These are phyloP conservation scores for Trichosanthes truncata DNA, from an alignment of 306 rosid species.

Conservation along the genomic window DNA sequence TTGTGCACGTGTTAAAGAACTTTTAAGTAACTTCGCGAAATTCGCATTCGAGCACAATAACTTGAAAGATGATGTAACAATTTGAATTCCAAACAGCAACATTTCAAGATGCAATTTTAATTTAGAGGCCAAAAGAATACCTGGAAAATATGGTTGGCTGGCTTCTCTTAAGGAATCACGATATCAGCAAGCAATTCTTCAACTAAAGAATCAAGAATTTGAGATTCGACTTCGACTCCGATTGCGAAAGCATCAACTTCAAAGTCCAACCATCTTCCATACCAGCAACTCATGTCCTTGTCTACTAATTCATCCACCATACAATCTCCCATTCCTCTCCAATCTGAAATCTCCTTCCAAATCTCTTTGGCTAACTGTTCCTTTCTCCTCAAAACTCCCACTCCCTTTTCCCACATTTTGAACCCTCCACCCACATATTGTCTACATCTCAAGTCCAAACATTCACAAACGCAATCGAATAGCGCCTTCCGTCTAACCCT, in stretches of 20 bases:
- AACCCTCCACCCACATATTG: constrained; percentile 49
- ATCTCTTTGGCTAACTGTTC: constrained; percentile 60
- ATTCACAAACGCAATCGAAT: constrained; percentile 65
- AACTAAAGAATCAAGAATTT: constrained; percentile 55
- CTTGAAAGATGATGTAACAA: background rate
- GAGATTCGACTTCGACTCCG: constrained; percentile 61
- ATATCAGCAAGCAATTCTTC: constrained; percentile 48
- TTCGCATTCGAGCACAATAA: background rate
- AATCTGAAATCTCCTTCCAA: constrained; percentile 57
- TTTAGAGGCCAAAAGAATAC: background rate
- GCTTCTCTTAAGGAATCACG: constrained; percentile 5
- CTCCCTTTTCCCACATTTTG: constrained; percentile 62
- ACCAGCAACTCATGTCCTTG: constrained; percentile 73
- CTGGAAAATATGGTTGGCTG: background rate
- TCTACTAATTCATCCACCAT: constrained; percentile 91
- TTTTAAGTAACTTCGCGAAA: background rate
- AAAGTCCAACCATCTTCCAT: constrained; percentile 73
- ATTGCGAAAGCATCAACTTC: constrained; percentile 49
- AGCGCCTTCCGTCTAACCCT: constrained; percentile 45
- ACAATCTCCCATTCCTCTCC: constrained; percentile 59
- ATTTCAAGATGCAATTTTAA: background rate
- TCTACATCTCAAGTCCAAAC: constrained; percentile 59
- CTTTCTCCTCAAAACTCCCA: constrained; percentile 51
- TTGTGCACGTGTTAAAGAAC: background rate
- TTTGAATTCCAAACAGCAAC: background rate